phyloP scores from a whole-genome alignment of 257 asterid genomes.

The Prunella vulgaris region DNA sequence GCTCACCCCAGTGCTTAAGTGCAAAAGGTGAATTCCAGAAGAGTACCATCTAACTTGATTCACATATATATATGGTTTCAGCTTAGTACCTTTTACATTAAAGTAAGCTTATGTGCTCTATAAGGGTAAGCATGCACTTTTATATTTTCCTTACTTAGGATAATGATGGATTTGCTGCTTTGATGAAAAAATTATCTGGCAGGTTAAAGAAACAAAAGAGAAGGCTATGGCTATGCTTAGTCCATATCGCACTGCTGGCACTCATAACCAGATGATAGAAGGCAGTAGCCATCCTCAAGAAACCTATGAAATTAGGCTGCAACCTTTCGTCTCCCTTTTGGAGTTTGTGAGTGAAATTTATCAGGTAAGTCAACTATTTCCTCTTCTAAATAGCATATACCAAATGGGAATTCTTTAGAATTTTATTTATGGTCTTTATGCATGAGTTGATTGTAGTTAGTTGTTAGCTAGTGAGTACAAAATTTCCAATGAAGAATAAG shows the following conservation, averaged over 20 bases:
- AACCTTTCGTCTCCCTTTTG: slow-evolving; percentile 77
- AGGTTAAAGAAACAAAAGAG: slow-evolving; percentile 94
- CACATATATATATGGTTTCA: slow-evolving; percentile 6
- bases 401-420: neutral
- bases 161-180: neutral
- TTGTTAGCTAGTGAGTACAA: neutral
- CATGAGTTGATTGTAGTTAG: neutral
- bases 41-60: neutral
- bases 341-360: slow-evolving; percentile 95
- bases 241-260: slow-evolving; percentile 51
- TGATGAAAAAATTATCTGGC: slow-evolving; percentile 20
- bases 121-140: slow-evolving; percentile 1
- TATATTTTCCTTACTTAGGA: slow-evolving; percentile 10
- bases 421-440: slow-evolving; percentile 5
- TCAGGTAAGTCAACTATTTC: slow-evolving; percentile 50
- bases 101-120: neutral
- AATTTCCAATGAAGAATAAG: slow-evolving; percentile 6
- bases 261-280: slow-evolving; percentile 54
- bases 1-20: too few relatives aligned
- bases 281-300: slow-evolving; percentile 49
- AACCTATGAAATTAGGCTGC: slow-evolving; percentile 42
- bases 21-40: neutral
- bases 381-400: slow-evolving; percentile 10
- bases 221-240: slow-evolving; percentile 76
- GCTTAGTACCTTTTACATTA: slow-evolving; percentile 1